Conservation (phyloP, 768 basidiomycete genomes). For the Termitomyces sp. region DNA sequence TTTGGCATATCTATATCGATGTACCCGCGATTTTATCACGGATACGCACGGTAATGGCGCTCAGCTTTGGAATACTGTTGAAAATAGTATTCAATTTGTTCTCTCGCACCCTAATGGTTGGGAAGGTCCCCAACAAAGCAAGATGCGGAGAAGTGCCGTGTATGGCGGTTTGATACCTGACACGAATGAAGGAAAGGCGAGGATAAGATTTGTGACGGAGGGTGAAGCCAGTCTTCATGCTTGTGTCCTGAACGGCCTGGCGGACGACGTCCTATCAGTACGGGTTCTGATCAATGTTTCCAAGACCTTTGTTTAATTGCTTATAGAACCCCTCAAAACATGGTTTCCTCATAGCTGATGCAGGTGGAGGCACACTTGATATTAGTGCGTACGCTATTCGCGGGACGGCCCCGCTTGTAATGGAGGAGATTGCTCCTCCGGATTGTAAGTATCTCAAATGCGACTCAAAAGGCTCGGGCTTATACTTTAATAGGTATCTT, state of each 20-base stretch:
- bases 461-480: not conserved
- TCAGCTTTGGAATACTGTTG: conserved; percentile 65
- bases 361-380: conserved; percentile 77
- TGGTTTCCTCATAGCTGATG: conserved; percentile 77
- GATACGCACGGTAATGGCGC: conserved; percentile 81
- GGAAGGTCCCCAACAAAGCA: conserved; percentile 74
- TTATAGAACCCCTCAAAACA: conserved; percentile 64
- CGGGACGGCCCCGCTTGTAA: conserved; percentile 62
- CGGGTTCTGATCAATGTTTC: conserved; percentile 14
- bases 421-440: conserved; percentile 80
- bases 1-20: conserved; percentile 66
- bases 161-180: conserved; percentile 71
- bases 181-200: conserved; percentile 64
- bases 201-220: conserved; percentile 78
- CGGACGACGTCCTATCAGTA: conserved; percentile 72
- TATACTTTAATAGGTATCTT: conserved; percentile 53
- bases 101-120: conserved; percentile 80
- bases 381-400: conserved; percentile 78
- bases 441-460: conserved; percentile 48
- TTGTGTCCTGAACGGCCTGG: conserved; percentile 72
- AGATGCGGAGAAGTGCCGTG: conserved; percentile 71
- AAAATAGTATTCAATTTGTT: conserved; percentile 66
- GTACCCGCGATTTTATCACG: conserved; percentile 69
- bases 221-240: conserved; percentile 82
- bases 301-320: not conserved